Conservation (phyloP, 768 basidiomycete species). For the Boletus reticuloceps region DNA sequence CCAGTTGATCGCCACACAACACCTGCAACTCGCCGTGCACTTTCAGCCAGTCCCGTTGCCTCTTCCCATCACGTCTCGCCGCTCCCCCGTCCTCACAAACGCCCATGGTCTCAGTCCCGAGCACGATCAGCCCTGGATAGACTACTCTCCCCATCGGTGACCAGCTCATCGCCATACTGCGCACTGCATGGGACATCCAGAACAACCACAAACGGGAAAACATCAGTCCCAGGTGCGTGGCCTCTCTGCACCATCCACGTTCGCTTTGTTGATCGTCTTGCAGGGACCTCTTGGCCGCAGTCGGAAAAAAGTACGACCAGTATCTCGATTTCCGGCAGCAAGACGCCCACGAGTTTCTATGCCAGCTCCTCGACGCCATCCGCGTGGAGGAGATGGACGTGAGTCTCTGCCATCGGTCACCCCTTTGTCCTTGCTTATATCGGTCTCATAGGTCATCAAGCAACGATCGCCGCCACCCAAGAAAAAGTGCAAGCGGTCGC, state of each 20-base stretch:
- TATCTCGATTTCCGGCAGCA: slow-evolving; percentile 95
- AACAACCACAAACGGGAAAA: slow-evolving; percentile 46
- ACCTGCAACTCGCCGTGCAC: slow-evolving; percentile 55
- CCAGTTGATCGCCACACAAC: slow-evolving; percentile 66
- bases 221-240: slow-evolving; percentile 66
- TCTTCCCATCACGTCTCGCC: slow-evolving; percentile 41
- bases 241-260: not conserved
- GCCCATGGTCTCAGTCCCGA: slow-evolving; percentile 52
- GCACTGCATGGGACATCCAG: slow-evolving; percentile 64
- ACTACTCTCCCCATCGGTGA: slow-evolving; percentile 72
- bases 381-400: slow-evolving; percentile 95
- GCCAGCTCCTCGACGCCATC: slow-evolving; percentile 87
- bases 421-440: not conserved
- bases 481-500: slow-evolving; percentile 30
- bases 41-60: slow-evolving; percentile 46
- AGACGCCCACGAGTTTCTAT: slow-evolving; percentile 91
- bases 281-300: slow-evolving; percentile 60
- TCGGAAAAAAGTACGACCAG: slow-evolving; percentile 89
- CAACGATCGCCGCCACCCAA: slow-evolving; percentile 50
- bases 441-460: slow-evolving; percentile 66
- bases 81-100: slow-evolving; percentile 67
- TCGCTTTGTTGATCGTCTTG: not conserved
- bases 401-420: slow-evolving; percentile 22
- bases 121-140: slow-evolving; percentile 51
- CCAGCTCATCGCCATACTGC: slow-evolving; percentile 58